These are phyloP conservation scores for Drechslerella coelobrocha DNA, from an alignment of 2,329 filamentous ascomycete species.

Conservation along the genomic window DNA sequence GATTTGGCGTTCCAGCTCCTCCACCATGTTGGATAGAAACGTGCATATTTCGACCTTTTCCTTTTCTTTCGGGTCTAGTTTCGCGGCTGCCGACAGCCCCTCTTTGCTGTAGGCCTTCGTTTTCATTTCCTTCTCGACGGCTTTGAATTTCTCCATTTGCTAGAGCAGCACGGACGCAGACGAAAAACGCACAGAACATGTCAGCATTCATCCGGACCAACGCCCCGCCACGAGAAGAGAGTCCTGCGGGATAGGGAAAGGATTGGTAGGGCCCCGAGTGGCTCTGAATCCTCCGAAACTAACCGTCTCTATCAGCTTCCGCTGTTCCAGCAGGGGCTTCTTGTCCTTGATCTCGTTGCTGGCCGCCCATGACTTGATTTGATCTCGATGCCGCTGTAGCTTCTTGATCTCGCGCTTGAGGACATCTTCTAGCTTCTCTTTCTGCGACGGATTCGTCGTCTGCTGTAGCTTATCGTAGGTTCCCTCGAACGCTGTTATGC, in stretches of 20 bases:
- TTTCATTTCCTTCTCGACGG: slow-evolving; percentile 99
- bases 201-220: slow-evolving; percentile 20
- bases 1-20: slow-evolving; percentile 91
- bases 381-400: slow-evolving; percentile 92
- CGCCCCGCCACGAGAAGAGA: slow-evolving; percentile 21
- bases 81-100: slow-evolving; percentile 86
- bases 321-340: slow-evolving; percentile 87
- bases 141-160: slow-evolving; percentile 99
- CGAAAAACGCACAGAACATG: slow-evolving; percentile 18
- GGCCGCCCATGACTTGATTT: slow-evolving; percentile 99
- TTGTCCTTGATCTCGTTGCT: slow-evolving; percentile 99
- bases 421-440: slow-evolving; percentile 93
- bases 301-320: slow-evolving; percentile 97
- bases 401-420: slow-evolving; percentile 99
- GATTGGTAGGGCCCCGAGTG: slow-evolving; percentile 38
- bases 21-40: slow-evolving; percentile 84
- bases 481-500: slow-evolving; percentile 86
- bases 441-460: slow-evolving; percentile 89
- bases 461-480: slow-evolving; percentile 98
- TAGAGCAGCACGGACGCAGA: slow-evolving; percentile 59
- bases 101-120: slow-evolving; percentile 99
- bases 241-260: slow-evolving; percentile 14
- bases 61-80: slow-evolving; percentile 96
- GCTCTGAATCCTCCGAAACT: slow-evolving; percentile 57
- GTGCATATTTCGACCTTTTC: slow-evolving; percentile 88